Base-by-base conservation (phyloP, 805 yeast species). In the Kluyveromyces dobzhanskii region DNA sequence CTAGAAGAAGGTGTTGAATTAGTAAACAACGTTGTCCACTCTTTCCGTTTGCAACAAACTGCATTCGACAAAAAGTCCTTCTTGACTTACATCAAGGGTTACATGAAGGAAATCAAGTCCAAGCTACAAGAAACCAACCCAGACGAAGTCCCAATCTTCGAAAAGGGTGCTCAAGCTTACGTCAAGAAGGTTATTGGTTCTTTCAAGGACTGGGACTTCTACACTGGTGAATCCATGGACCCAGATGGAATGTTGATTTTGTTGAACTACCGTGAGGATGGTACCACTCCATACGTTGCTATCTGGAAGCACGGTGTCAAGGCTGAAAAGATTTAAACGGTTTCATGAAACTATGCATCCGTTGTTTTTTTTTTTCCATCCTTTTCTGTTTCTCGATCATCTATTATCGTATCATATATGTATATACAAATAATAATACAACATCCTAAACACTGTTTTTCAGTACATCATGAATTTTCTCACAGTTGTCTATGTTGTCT, bases 201-300 rank as follows among this genome's bases (percentile, higher is more conserved):
- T 70, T 92, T 92, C 92, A 83, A 82, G 66, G 98, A 92, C 80
- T 92, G 94, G 94, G 98, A 92, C 66, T 92, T 92, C 79, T 92
- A 71, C 88, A 90, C 96, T 56, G 97, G 98, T 77, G 97, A 90
- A 76, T 84, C 95, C 65, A 92, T 92, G 98, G 97, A 92, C 80
- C 98, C 98, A 69, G 98, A 92, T 71, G 98, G 82, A 57, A 92
- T 92, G 98, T 72, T 92, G 64, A 86, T 87, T 56, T 79, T 92
- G 69, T 84, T 92, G 71, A 92, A 92, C 94, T 92, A 90, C 87
- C 94, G 98, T 75, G 98, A 92, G 76, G 97, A 92, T 67, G 98
- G 98, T 76, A 75, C 80, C 59, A 92, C 98, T 57, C 98, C 98
- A 65, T 92, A 66, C 74, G 92, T 90, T 62, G 86, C 88, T 53